Evolutionary conservation across 2,329 filamentous ascomycete species (phyloP), one percentile per base, ranked within the genome.

Genomic region (Scytalidium sp.): DNA sequence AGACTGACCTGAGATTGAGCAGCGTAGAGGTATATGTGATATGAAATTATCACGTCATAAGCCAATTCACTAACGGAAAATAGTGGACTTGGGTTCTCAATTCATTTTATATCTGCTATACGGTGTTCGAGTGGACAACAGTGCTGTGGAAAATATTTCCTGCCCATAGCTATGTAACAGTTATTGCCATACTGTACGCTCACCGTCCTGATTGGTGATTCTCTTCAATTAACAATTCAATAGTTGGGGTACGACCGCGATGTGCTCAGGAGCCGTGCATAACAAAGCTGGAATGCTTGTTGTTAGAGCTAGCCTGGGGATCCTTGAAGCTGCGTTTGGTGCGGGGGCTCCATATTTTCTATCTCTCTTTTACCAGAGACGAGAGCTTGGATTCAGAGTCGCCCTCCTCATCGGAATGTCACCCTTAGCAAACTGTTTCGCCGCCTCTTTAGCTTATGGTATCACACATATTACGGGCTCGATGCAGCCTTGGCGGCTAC

Each of bases 391-490:
- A 1, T 49, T 64, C 7, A 58, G 66, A 23, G 56, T 60, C 19
- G 56, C 60, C 3, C 17, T 67, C 1, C 54, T 69, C 4, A 52
- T 65, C 7, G 60, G 59, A 1, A 61, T 60, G 40, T 60, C 64
- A 9, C 63, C 66, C 1, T 51, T 69, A 4, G 66, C 66, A 11
- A 66, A 62, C 23, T 65, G 62, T 20, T 68, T 68, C 47, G 65
- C 66, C 5, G 60, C 60, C 5, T 58, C 66, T 5, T 53, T 69
- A 19, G 66, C 65, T 1, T 69, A 67, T 43, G 66, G 63, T 6
- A 66, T 68, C 41, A 62, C 60, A 4, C 61, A 64, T 10, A 60
- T 61, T 39, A 53, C 60, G 8, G 50, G 55, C 2, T 55, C 51
- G 2, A 47, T 67, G 19, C 62, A 54, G 9, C 52, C 55, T 6